Evolutionary conservation across 805 yeast genomes (phyloP), one percentile per base, ranked within the genome.

Genomic region (Sungouiozyma intestinalis): DNA sequence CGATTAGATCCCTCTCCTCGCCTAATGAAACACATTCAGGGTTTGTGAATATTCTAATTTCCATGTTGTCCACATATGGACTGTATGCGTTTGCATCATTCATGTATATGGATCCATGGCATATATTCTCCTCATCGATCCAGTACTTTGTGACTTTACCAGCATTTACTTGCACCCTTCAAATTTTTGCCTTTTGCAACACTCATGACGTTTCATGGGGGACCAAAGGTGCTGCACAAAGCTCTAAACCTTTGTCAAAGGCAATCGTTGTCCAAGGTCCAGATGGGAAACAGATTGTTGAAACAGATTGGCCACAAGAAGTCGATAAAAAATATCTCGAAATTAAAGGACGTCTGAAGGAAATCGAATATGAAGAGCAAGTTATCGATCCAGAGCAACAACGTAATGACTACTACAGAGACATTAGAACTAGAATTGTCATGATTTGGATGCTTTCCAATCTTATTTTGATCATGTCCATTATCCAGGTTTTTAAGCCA

Each of bases 201-300:
- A 90, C 97, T 2, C 97, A 90, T 65, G 98, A 90, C 69, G 46
- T 43, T 16, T 84, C 96, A 0, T 90, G 98, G 98, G 98, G 98
- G 64, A 90, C 98, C 2, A 90, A 90, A 60, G 98, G 98, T 51
- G 96, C 88, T 46, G 83, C 81, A 48, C 76, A 74, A 46, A 81
- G 77, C 37, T 74, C 77, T 16, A 76, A 76, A 48, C 81, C 76
- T 46, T 68, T 81, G 32, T 88, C 94, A 38, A 80, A 84, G 36
- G 94, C 94, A 39, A 83, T 84, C 24, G 82, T 85, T 47, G 80
- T 76, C 39, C 80, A 83, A 56, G 81, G 81, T 46, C 92, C 82
- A 42, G 74, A 81, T 44, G 95, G 95, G 40, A 81, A 79, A 47
- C 88, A 84, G 57, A 82, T 86, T 33, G 86, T 85, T 35, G 87